These are phyloP conservation scores for Ustilago trichophora DNA, from an alignment of 1,284 basidiomycete species.

Conservation along the genomic window DNA sequence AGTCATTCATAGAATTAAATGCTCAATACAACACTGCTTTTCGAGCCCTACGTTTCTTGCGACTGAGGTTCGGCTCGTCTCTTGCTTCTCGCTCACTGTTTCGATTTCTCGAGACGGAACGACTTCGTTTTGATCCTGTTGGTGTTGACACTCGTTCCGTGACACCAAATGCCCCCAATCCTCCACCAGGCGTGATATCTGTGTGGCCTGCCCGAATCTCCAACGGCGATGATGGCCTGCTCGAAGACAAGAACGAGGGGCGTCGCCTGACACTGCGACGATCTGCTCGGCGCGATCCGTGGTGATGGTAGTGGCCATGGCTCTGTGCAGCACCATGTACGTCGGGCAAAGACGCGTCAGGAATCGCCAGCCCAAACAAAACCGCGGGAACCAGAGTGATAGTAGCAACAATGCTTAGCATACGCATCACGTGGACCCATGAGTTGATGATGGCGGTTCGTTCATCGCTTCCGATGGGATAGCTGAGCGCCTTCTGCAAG, in stretches of 20 bases:
- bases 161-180: too few relatives aligned
- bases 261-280: conserved; percentile 18
- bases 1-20: too few relatives aligned
- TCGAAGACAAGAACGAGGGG: conserved; percentile 29
- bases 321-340: conserved; percentile 30
- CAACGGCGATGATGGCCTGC: conserved; percentile 31
- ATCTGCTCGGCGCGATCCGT: conserved; percentile 26
- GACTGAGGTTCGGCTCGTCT: conserved; percentile 14
- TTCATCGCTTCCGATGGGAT: conserved; percentile 58
- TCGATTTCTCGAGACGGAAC: conserved; percentile 24
- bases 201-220: conserved; percentile 29
- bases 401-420: conserved; percentile 57
- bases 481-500: conserved; percentile 63
- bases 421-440: conserved; percentile 62
- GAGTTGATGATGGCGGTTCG: conserved; percentile 64
- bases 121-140: conserved; percentile 23
- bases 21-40: conserved; percentile 5
- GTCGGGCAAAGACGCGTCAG: conserved; percentile 50
- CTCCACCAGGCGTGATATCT: conserved; percentile 22
- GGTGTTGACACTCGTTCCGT: conserved; percentile 7
- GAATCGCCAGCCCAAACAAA: conserved; percentile 52
- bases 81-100: conserved; percentile 11
- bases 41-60: conserved; percentile 22
- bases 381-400: conserved; percentile 58
- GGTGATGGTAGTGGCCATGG: conserved; percentile 18